Percentiles rank a stretch among this genome's conserved stretches.
These are phyloP conservation scores for Solanum commersonii DNA, from an alignment of 257 asterid genomes.

Conservation along the genomic window DNA sequence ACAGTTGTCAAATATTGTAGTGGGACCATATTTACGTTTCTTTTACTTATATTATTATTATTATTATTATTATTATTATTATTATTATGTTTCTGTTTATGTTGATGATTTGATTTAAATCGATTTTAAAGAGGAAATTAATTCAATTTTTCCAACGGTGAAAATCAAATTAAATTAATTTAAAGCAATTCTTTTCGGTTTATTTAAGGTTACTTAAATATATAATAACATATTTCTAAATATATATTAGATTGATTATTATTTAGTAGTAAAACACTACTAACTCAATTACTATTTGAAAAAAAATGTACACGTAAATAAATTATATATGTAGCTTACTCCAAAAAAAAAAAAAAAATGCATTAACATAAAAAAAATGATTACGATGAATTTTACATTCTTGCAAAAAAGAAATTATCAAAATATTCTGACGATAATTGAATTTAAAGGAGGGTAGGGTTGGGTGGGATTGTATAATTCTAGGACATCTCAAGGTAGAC, in stretches of 20 bases:
- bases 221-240: too few species aligned
- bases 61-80: too few species aligned
- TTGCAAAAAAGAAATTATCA: background rate
- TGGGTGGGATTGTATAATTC: background rate
- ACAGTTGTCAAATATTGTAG: background rate
- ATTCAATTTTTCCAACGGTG: too few species aligned
- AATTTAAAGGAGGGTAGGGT: background rate
- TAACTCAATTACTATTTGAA: too few species aligned
- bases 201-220: too few species aligned
- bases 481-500: background rate
- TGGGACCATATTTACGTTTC: background rate
- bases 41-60: too few species aligned
- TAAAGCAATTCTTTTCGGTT: too few species aligned
- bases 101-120: too few species aligned
- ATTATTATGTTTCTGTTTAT: too few species aligned
- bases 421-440: background rate
- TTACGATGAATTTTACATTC: background rate
- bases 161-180: too few species aligned
- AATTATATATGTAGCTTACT: background rate
- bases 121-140: too few species aligned
- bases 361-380: background rate
- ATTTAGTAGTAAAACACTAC: background rate
- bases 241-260: background rate
- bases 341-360: background rate
- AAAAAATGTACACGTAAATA: too few species aligned